phyloP scores from a whole-genome alignment of 2,329 filamentous ascomycete species.

The Beauveria australis region DNA sequence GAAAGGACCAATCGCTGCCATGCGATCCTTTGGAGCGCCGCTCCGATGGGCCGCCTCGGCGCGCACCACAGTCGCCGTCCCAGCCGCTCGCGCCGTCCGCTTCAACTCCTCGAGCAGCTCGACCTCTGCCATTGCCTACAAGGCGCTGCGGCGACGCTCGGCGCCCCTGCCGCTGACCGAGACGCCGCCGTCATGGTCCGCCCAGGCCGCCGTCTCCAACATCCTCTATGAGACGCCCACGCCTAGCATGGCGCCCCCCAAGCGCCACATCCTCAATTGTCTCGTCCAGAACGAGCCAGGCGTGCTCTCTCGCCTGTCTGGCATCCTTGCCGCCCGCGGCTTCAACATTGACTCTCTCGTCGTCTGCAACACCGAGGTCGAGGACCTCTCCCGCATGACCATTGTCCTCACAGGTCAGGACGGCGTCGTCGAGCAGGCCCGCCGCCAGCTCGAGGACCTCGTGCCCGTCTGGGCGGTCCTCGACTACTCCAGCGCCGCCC shows the following conservation, averaged over 20 bases:
- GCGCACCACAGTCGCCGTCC: conserved; percentile 17
- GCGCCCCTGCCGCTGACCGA: conserved; percentile 74
- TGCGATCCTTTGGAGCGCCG: conserved; percentile 34
- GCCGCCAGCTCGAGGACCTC: conserved; percentile 89
- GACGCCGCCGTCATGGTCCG: conserved; percentile 72
- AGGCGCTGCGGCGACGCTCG: conserved; percentile 86
- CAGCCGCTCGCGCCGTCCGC: conserved; percentile 24
- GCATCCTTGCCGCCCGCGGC: conserved; percentile 87
- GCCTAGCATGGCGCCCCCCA: conserved; percentile 73
- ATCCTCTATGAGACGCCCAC: conserved; percentile 97
- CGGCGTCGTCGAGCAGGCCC: conserved; percentile 93
- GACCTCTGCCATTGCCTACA: conserved; percentile 93
- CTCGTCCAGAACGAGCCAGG: conserved; percentile 98
- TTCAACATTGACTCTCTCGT: conserved; percentile 99
- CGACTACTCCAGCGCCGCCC: conserved; percentile 85
- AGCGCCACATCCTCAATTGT: conserved; percentile 95
- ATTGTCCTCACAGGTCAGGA: conserved; percentile 96
- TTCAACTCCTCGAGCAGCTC: conserved; percentile 46
- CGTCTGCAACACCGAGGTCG: conserved; percentile 95
- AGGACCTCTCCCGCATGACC: conserved; percentile 96
- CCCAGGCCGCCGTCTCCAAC: conserved; percentile 90
- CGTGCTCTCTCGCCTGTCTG: conserved; percentile 91
- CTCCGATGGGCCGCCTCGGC: conserved; percentile 27
- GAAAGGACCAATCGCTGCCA: conserved; percentile 33
- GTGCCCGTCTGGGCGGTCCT: conserved; percentile 98